Evolutionary conservation across 768 basidiomycete genomes (phyloP).

Genomic region (Suillus spraguei): DNA sequence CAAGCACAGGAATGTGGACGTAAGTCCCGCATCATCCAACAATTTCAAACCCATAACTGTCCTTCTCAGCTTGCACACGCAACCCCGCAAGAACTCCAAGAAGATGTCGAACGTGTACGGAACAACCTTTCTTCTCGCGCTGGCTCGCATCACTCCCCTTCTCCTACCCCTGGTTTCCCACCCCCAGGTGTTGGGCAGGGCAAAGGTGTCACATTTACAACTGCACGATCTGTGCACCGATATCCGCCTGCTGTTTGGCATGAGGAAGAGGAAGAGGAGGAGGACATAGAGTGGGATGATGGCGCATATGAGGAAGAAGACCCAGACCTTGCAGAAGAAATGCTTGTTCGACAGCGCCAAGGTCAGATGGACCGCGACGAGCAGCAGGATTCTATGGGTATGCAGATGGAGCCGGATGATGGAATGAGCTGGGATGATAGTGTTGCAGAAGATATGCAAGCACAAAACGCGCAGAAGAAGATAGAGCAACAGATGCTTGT

Average conservation of each 20-base stretch:
- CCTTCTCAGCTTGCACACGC: conserved; percentile 33
- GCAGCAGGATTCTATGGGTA: conserved; percentile 32
- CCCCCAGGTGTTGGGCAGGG: conserved; percentile 26
- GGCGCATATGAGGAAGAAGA: conserved; percentile 75
- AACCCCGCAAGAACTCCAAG: conserved; percentile 56
- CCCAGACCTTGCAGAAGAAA: conserved; percentile 57
- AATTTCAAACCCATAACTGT: neutral
- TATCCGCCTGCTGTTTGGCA: conserved; percentile 86
- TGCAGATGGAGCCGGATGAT: conserved; percentile 72
- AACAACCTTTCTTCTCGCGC: conserved; percentile 51
- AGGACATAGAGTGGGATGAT: conserved; percentile 58
- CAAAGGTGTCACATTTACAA: conserved; percentile 72
- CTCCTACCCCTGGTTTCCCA: conserved; percentile 42
- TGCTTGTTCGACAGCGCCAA: conserved; percentile 44
- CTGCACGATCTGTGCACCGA: conserved; percentile 64
- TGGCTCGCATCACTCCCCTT: conserved; percentile 52
- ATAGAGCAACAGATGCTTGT: conserved; percentile 22
- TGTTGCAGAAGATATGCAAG: conserved; percentile 54
- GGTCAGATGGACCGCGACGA: conserved; percentile 34
- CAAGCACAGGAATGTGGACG: conserved; percentile 97
- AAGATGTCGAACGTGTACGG: conserved; percentile 57
- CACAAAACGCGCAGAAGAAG: conserved; percentile 30
- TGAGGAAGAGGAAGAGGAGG: conserved; percentile 68
- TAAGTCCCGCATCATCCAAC: conserved; percentile 41
- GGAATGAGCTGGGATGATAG: conserved; percentile 88